A percentile compares a stretch with the other conserved stretches of the same genome.
These are phyloP conservation scores for Agaricus blazei DNA, from an alignment of 768 basidiomycete species.

Conservation along the genomic window DNA sequence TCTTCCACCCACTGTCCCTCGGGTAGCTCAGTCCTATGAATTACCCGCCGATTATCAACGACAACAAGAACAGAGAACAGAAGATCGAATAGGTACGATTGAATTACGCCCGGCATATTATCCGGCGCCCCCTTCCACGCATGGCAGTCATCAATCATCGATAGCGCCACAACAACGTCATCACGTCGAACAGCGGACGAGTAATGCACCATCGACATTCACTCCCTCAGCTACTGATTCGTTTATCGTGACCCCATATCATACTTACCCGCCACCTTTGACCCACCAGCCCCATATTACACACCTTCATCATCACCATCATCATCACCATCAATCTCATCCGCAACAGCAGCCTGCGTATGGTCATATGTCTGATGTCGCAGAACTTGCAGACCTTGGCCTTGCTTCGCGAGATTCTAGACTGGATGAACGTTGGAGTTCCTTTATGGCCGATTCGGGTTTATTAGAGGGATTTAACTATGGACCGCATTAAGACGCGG, in stretches of 20 bases:
- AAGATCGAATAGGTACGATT: not conserved
- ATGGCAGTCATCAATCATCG: too few relatives aligned
- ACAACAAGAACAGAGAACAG: too few relatives aligned
- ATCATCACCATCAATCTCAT: not conserved
- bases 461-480: constrained; percentile 34
- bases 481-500: not conserved
- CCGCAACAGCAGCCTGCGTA: constrained; percentile 9
- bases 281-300: not conserved
- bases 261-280: constrained; percentile 12
- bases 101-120: constrained; percentile 6
- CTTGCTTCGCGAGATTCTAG: constrained; percentile 54
- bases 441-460: constrained; percentile 60
- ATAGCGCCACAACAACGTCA: too few relatives aligned
- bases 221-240: not conserved
- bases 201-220: not conserved
- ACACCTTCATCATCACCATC: constrained; percentile 8
- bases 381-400: constrained; percentile 55
- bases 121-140: not conserved
- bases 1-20: not conserved
- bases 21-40: not conserved
- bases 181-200: too few relatives aligned
- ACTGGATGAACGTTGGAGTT: constrained; percentile 62
- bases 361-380: not conserved
- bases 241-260: not conserved
- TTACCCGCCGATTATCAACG: not conserved